These are phyloP conservation scores for Neobulgaria alba DNA, from an alignment of 2,329 filamentous ascomycete species.

Conservation along the genomic window DNA sequence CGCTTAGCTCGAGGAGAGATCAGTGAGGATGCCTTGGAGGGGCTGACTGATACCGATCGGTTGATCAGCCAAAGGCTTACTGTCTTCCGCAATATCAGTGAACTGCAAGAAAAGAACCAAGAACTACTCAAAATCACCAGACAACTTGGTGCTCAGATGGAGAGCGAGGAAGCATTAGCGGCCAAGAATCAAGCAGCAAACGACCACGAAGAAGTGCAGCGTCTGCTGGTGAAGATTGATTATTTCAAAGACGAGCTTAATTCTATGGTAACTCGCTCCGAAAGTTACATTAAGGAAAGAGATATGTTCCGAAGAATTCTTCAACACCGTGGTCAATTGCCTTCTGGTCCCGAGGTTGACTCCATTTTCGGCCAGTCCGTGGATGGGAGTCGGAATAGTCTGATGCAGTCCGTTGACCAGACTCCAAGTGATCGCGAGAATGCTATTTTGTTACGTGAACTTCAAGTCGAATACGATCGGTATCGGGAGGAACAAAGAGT, in stretches of 20 bases:
- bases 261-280: constrained; percentile 72
- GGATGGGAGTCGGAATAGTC: constrained; percentile 44
- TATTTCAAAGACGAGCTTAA: constrained; percentile 79
- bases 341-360: constrained; percentile 50
- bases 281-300: constrained; percentile 90
- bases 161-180: constrained; percentile 75
- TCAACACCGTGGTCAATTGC: constrained; percentile 61
- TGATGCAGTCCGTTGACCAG: constrained; percentile 50
- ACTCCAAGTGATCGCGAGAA: constrained; percentile 42
- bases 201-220: constrained; percentile 64
- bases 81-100: constrained; percentile 75
- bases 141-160: constrained; percentile 79
- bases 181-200: constrained; percentile 54
- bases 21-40: constrained; percentile 59
- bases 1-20: constrained; percentile 70
- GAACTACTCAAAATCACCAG: constrained; percentile 76
- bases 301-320: constrained; percentile 97
- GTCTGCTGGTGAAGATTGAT: constrained; percentile 62
- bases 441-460: constrained; percentile 72
- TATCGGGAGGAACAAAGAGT: constrained; percentile 79
- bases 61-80: constrained; percentile 88
- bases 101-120: constrained; percentile 81
- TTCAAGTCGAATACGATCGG: constrained; percentile 82
- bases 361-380: constrained; percentile 66
- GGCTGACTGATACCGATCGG: constrained; percentile 75